Evolutionary conservation across 768 basidiomycete genomes (phyloP), one percentile per base, ranked within the genome.

Genomic region (Coprinellus micaceus): DNA sequence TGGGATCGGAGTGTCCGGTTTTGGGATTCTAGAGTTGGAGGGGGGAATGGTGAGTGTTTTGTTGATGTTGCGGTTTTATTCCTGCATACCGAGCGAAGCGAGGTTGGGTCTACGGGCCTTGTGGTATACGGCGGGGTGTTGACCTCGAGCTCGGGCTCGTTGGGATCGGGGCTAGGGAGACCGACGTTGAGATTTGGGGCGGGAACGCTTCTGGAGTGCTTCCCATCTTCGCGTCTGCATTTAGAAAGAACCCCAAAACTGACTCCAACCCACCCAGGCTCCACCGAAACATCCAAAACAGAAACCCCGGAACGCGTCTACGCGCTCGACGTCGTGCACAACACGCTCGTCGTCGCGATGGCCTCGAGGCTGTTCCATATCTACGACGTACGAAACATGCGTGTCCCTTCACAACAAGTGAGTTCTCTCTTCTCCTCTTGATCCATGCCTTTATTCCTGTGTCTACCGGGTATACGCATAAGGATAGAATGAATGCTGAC

Each of bases 1-100:
- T 98, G 94, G 94, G 95, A 98, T 67, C 83, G 87, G 47, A 88
- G 91, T 0, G 65, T 98, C 24, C 88, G 88, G 11, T 82, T 94
- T 64, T 97, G 92, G 88, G 94, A 98, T 65, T 83, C 88, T 0
- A 82, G 89, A n/a, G n/a, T n/a, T n/a, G n/a, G n/a, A n/a, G n/a
- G n/a, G n/a, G n/a, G n/a, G n/a, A n/a, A n/a, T n/a, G n/a, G n/a
- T n/a, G n/a, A n/a, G n/a, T n/a, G n/a, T n/a, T n/a, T n/a, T n/a
- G n/a, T n/a, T n/a, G n/a, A n/a, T n/a, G n/a, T n/a, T n/a, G n/a
- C n/a, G n/a, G n/a, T n/a, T n/a, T n/a, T n/a, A n/a, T n/a, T n/a
- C n/a, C n/a, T n/a, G n/a, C n/a, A n/a, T n/a, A n/a, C n/a, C n/a
- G n/a, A n/a, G n/a, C n/a, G n/a, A n/a, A n/a, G n/a, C n/a, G n/a